Base-by-base conservation (phyloP, 805 yeast genomes). In the Metschnikowia similis region DNA sequence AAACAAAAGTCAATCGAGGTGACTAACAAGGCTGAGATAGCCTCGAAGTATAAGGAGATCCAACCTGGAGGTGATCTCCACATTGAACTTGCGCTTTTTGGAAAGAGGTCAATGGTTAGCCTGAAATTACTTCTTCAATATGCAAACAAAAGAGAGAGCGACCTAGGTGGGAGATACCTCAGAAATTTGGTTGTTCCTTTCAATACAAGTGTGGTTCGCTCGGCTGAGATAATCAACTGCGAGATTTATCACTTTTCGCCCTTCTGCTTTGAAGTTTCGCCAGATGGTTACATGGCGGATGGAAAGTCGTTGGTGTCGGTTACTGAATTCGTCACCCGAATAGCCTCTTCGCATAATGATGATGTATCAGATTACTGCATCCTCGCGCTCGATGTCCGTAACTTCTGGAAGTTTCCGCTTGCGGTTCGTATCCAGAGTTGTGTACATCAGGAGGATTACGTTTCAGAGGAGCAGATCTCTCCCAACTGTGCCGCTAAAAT, bases 351-450 rank as follows among this genome's bases (percentile, higher is more conserved):
- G 1, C 38, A 48, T 6, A 17, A 47, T 6, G 63, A 70, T 17
- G 67, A 66, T 7, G 63, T 75, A 45, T 68, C 79, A 2, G 82
- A 81, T 44, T 88, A 77, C 63, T 83, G 85, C 54, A 66, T 86
- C 42, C 68, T 87, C 48, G 74, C 89, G 0, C 60, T 92, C 11
- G 98, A 94, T 63, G 66, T 94, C 50, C 77, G 89, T 55, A 92
- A 94, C 63, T 76, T 87, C 2, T 91, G 96, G 94, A 75, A 79
- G 6, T 84, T 83, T 44, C 76, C 77, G 29, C 56, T 75, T 32
- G 35, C 48, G 4, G 63, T 63, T 38, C 54, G 66, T 2, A 51
- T 79, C 9, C 55, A 56, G 1, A 72, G 70, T 51, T 65, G 65
- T 14, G 65, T 67, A 4, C 66, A 61, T 17, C 37, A 48, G 2